phyloP scores from a whole-genome alignment of 1,284 basidiomycete genomes.

The Trametes pubescens region DNA sequence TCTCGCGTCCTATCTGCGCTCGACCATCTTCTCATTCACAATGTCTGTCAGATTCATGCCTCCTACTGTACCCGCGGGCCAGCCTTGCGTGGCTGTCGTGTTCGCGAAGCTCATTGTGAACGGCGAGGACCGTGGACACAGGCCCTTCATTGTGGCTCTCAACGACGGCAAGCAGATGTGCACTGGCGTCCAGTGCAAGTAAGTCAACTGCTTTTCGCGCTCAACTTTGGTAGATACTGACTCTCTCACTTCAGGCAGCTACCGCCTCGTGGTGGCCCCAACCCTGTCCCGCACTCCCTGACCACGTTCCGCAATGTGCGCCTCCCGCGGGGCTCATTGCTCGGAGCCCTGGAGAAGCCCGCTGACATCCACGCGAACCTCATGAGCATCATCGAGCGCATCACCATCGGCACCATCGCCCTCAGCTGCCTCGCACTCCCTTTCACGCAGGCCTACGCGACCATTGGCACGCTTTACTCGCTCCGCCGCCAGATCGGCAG shows the following conservation, averaged over 20 bases:
- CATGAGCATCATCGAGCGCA: slow-evolving; percentile 48
- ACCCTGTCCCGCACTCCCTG: slow-evolving; percentile 48
- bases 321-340: slow-evolving; percentile 46
- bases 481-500: slow-evolving; percentile 47
- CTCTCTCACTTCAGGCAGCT: slow-evolving; percentile 41
- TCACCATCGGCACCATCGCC: slow-evolving; percentile 49
- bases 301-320: slow-evolving; percentile 51
- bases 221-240: neutral
- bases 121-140: slow-evolving; percentile 44
- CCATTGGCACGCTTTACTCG: slow-evolving; percentile 51
- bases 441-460: slow-evolving; percentile 43
- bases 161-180: slow-evolving; percentile 46
- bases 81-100: slow-evolving; percentile 47
- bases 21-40: neutral
- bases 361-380: slow-evolving; percentile 42
- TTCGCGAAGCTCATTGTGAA: slow-evolving; percentile 45
- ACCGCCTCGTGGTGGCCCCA: slow-evolving; percentile 45
- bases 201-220: neutral
- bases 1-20: neutral
- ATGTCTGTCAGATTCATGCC: slow-evolving; percentile 52
- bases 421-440: slow-evolving; percentile 46
- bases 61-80: slow-evolving; percentile 48
- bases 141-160: slow-evolving; percentile 46
- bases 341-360: slow-evolving; percentile 43
- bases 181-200: slow-evolving; percentile 43